phyloP scores from a whole-genome alignment of 495 filamentous ascomycete genomes.

The Neurospora sp. region DNA sequence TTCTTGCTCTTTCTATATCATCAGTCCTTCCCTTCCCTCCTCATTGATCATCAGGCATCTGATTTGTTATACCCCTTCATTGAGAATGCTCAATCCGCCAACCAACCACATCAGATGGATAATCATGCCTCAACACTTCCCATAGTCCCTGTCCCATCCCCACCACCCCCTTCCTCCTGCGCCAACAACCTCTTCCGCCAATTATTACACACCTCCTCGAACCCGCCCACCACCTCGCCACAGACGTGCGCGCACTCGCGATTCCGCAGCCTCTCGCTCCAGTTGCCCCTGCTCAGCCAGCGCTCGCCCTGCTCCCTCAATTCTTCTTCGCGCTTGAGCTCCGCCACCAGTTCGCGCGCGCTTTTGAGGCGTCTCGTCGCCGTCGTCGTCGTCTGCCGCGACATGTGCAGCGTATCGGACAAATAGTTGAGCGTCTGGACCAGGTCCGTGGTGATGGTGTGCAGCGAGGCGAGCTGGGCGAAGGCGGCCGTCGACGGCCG shows the following conservation, averaged over 20 bases:
- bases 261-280: slow-evolving; percentile 61
- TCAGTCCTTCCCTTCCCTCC: neutral
- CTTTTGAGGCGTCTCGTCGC: slow-evolving; percentile 66
- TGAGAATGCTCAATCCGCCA: neutral
- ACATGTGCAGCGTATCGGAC: slow-evolving; percentile 90
- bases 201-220: slow-evolving; percentile 70
- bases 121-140: neutral
- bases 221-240: slow-evolving; percentile 79
- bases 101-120: no score
- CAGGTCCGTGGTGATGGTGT: slow-evolving; percentile 63
- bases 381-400: slow-evolving; percentile 70
- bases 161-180: slow-evolving; percentile 23
- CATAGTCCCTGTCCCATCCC: neutral
- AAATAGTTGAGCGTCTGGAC: slow-evolving; percentile 71
- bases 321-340: slow-evolving; percentile 74
- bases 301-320: slow-evolving; percentile 65
- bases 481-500: slow-evolving; percentile 41
- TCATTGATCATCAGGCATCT: neutral
- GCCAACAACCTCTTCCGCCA: slow-evolving; percentile 42
- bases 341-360: slow-evolving; percentile 69
- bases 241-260: slow-evolving; percentile 73
- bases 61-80: neutral
- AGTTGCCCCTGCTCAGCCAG: slow-evolving; percentile 71
- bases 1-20: neutral
- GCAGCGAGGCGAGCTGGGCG: slow-evolving; percentile 49